Conservation (phyloP, 2,329 filamentous ascomycete species). For the Graphilbum sp. region DNA sequence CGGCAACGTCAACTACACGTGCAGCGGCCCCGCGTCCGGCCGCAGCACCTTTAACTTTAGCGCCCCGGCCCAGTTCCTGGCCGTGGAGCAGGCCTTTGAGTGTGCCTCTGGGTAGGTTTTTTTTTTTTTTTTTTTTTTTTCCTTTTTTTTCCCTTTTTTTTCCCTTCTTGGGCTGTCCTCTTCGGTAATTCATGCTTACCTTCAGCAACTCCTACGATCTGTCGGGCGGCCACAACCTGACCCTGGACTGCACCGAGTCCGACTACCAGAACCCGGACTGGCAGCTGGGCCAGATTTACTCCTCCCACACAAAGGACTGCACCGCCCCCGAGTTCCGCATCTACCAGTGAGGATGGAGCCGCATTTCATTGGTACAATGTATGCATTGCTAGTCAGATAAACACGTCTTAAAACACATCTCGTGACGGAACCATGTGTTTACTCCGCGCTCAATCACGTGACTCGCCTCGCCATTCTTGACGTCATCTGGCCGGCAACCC, state of each 20-base stretch:
- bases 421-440: too few species aligned
- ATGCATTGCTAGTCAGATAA: too few species aligned
- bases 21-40: conserved; percentile 15
- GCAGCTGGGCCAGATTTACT: conserved; percentile 23
- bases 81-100: conserved; percentile 33
- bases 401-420: too few species aligned
- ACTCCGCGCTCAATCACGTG: too few species aligned
- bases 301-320: conserved; percentile 3
- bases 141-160: background rate
- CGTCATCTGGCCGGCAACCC: too few species aligned
- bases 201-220: conserved; percentile 15
- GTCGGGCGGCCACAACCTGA: conserved; percentile 17
- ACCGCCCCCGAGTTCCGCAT: background rate
- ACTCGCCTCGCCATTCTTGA: too few species aligned
- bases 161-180: too few species aligned
- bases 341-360: too few species aligned
- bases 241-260: conserved; percentile 18
- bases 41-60: conserved; percentile 26
- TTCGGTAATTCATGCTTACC: background rate
- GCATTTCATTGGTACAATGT: too few species aligned
- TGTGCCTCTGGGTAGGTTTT: conserved; percentile 23
- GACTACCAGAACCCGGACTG: conserved; percentile 22
- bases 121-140: conserved; percentile 17
- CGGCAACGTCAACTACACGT: conserved; percentile 27
- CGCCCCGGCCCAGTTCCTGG: conserved; percentile 18